A percentile compares a stretch with the other conserved stretches of the same genome.
These are phyloP conservation scores for Infundibulicybe gibba DNA, from an alignment of 768 basidiomycete genomes.

Conservation along the genomic window DNA sequence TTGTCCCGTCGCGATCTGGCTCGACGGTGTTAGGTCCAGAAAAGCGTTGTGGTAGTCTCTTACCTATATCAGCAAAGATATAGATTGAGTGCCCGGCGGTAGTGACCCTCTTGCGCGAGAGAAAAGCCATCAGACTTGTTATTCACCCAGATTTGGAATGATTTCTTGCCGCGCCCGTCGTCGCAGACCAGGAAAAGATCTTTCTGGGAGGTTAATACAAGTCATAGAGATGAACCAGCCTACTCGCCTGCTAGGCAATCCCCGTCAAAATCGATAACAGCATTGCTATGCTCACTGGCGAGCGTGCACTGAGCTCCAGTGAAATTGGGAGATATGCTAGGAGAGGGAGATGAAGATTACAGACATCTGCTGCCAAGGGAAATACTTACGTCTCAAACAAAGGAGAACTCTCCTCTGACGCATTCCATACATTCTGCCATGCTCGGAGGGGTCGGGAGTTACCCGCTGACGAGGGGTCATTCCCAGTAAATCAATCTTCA, in stretches of 20 bases:
- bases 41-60: constrained; percentile 12
- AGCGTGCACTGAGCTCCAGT: constrained; percentile 64
- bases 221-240: neutral
- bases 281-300: constrained; percentile 92
- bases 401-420: constrained; percentile 42
- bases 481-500: constrained; percentile 87
- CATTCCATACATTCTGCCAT: constrained; percentile 83
- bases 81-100: constrained; percentile 71
- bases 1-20: constrained; percentile 90
- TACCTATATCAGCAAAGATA: constrained; percentile 93
- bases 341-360: neutral
- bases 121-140: constrained; percentile 72
- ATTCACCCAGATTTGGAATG: constrained; percentile 93
- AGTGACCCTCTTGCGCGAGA: constrained; percentile 65
- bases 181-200: constrained; percentile 91
- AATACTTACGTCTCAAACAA: constrained; percentile 66
- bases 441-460: constrained; percentile 40
- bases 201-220: constrained; percentile 18
- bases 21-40: neutral
- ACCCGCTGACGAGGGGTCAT: constrained; percentile 38
- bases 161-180: constrained; percentile 50
- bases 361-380: neutral
- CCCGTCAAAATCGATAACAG: constrained; percentile 92
- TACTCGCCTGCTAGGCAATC: constrained; percentile 85
- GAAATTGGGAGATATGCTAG: constrained; percentile 58